Conservation (phyloP, 2,329 filamentous ascomycete genomes). For the Trichoderma asperellum region DNA sequence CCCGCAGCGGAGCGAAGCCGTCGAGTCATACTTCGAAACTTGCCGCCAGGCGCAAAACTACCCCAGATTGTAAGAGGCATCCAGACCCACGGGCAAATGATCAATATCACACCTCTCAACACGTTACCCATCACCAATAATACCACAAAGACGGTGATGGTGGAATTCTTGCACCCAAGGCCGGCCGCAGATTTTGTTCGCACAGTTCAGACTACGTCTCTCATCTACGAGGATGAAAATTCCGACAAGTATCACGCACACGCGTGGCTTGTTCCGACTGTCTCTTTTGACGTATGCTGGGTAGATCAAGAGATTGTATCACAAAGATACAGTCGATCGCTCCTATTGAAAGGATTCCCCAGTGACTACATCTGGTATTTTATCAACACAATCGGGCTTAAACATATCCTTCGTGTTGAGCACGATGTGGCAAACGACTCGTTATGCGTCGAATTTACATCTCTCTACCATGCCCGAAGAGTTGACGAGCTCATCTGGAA, state of each 20-base stretch:
- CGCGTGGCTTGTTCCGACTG: slow-evolving; percentile 28
- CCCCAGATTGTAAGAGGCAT: slow-evolving; percentile 48
- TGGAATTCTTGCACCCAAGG: slow-evolving; percentile 33
- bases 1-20: slow-evolving; percentile 30
- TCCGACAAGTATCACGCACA: background rate
- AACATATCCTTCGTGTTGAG: slow-evolving; percentile 24
- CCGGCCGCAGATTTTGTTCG: background rate
- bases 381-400: slow-evolving; percentile 27
- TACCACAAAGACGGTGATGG: slow-evolving; percentile 20
- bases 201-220: rapidly evolving
- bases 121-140: background rate
- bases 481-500: background rate
- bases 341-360: slow-evolving; percentile 33
- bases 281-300: slow-evolving; percentile 8
- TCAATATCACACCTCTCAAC: slow-evolving; percentile 23
- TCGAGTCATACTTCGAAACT: slow-evolving; percentile 34
- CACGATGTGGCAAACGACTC: background rate
- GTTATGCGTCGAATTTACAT: slow-evolving; percentile 33
- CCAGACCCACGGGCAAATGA: slow-evolving; percentile 28
- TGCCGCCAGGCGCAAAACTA: slow-evolving; percentile 34
- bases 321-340: slow-evolving; percentile 15
- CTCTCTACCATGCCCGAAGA: slow-evolving; percentile 26
- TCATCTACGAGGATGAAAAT: background rate
- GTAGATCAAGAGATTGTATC: background rate
- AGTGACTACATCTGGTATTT: slow-evolving; percentile 33